Conservation (phyloP, 257 asterid species). For the Avicennia marina region DNA sequence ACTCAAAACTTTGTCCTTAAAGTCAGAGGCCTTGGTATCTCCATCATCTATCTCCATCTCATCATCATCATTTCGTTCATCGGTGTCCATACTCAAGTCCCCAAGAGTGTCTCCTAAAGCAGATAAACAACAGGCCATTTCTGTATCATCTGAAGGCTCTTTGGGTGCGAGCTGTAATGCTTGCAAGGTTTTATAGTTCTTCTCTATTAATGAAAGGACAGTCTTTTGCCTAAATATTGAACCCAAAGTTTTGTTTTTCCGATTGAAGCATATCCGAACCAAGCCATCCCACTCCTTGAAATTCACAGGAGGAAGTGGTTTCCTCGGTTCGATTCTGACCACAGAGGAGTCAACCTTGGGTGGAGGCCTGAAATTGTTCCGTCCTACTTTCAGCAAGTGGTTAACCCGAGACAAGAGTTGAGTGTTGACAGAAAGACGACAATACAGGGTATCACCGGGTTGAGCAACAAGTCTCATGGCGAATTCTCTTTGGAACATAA, state of each 20-base stretch:
- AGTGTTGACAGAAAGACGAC: constrained; percentile 95
- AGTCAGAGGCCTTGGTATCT: constrained; percentile 51
- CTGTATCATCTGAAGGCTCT: constrained; percentile 41
- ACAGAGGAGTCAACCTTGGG: constrained; percentile 97
- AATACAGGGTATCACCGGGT: constrained; percentile 84
- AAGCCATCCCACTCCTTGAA: constrained; percentile 99
- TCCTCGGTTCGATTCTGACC: constrained; percentile 86
- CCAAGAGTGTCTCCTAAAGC: constrained; percentile 74
- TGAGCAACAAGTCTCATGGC: constrained; percentile 97
- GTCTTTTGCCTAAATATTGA: constrained; percentile 68
- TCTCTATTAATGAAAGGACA: constrained; percentile 66
- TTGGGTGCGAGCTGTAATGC: constrained; percentile 55
- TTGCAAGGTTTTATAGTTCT: constrained; percentile 82
- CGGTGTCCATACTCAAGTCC: constrained; percentile 53
- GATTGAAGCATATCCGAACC: constrained; percentile 81
- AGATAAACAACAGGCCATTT: constrained; percentile 48
- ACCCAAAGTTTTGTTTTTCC: constrained; percentile 83
- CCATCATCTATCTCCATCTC: constrained; percentile 73
- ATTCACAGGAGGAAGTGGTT: constrained; percentile 70
- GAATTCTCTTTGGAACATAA: constrained; percentile 92
- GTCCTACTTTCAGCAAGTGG: constrained; percentile 84
- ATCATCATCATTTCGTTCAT: constrained; percentile 58
- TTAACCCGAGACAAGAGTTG: constrained; percentile 74
- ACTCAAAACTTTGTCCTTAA: constrained; percentile 56
- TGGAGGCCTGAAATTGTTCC: constrained; percentile 95